Percentiles rank a stretch among this genome's conserved stretches.
Evolutionary conservation across 129 eudicot species (phyloP).

Genomic region (Pseudognaphalium luteoalbum): DNA sequence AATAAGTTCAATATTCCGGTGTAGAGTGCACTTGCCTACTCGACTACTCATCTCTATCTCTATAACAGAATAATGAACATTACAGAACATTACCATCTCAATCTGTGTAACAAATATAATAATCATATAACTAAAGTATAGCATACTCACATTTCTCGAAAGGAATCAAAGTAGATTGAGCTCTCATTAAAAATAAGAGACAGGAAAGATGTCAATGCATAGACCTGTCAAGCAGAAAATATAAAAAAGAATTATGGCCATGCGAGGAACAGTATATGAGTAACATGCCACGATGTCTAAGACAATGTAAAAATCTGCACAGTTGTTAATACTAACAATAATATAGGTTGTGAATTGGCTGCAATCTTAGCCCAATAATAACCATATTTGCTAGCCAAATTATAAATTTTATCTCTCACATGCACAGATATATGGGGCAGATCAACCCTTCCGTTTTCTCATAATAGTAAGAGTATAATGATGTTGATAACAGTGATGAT

Average conservation of each 20-base stretch:
- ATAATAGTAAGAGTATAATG: neutral
- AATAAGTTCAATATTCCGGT: neutral
- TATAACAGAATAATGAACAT: neutral
- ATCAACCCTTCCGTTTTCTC: neutral
- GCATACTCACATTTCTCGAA: constrained; percentile 85
- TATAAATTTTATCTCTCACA: constrained; percentile 11
- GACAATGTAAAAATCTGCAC: neutral
- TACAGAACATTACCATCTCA: neutral
- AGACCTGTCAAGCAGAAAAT: constrained; percentile 44
- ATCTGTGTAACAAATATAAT: neutral
- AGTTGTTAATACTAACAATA: too few relatives aligned
- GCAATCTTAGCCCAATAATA: constrained; percentile 3
- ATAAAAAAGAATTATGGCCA: neutral
- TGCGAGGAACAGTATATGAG: neutral
- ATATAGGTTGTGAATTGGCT: neutral
- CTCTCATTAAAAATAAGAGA: constrained; percentile 58
- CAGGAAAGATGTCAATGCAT: constrained; percentile 86
- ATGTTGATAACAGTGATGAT: neutral
- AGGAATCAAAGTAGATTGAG: constrained; percentile 75
- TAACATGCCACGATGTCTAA: constrained; percentile 5
- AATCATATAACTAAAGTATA: neutral
- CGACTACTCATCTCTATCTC: too few relatives aligned
- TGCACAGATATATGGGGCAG: constrained; percentile 6
- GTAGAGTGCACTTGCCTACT: too few relatives aligned
- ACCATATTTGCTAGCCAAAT: constrained; percentile 3